Base-by-base conservation (phyloP, 345 rosid species). In the Hibiscus mutabilis region DNA sequence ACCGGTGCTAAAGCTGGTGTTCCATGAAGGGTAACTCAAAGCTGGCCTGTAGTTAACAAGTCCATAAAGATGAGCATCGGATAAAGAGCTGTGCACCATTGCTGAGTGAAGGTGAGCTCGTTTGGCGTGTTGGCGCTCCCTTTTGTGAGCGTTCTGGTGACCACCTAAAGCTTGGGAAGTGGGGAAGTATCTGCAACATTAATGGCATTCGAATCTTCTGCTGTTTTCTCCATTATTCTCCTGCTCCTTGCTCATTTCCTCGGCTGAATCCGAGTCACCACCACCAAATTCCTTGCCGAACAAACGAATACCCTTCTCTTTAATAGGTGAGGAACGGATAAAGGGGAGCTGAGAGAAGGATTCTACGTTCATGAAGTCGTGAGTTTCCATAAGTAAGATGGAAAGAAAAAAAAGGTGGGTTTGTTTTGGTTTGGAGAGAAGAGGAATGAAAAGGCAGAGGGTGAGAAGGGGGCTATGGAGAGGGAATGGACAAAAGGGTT, bases 161-260 rank as follows among this genome's bases (percentile, higher is more conserved):
- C 99, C 99, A 35, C 99, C 99, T 37, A 94, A 81, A 77, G 99
- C 99, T 82, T 94, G 99, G 13, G 99, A 94, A 33, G 99, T 94
- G 0, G 97, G 97, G 89, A 94, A 94, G 85, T 94, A 91, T 75
- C 97, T 78, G 78, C 87, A 90, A 61, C 99, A 94, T 63, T 94
- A 94, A 79, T 94, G 97, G 77, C 99, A 94, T 80, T 91, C 98
- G 69, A 94, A 94, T 75, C 95, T 80, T 67, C 97, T 58, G 42
- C 76, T 82, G 73, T 75, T 89, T 25, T 83, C 91, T 13, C 79
- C 85, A 16, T 75, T 53, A 21, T 53, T 75, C 4, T 75, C 81
- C 27, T 75, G 76, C 22, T 81, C 80, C 2, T 74, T 83, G 12
- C 22, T 15, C 2, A 52, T n/a, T 21, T 79, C 84, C 18, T 78